phyloP scores from a whole-genome alignment of 306 rosid genomes.

The Acacia crassicarpa region DNA sequence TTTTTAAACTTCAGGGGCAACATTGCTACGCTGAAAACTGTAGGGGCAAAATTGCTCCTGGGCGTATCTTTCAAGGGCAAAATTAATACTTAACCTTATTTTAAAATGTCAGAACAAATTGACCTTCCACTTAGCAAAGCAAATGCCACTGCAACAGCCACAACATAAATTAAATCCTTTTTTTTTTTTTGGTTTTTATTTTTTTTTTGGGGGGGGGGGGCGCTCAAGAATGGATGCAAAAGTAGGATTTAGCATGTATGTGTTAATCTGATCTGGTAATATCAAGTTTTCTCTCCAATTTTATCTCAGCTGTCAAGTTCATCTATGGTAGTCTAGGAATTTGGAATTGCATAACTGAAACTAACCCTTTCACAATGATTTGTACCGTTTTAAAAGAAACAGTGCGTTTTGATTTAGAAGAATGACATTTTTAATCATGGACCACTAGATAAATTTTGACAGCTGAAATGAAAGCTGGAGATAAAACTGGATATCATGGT shows the following conservation, averaged over 20 bases:
- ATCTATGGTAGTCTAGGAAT: neutral
- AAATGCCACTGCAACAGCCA: neutral
- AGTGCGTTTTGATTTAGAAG: neutral
- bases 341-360: neutral
- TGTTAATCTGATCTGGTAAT: neutral
- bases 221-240: neutral
- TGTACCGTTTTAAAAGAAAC: neutral
- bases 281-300: neutral
- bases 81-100: no score
- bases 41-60: no score
- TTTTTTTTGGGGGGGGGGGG: no score
- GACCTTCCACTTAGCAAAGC: neutral
- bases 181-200: no score
- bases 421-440: neutral
- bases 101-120: conserved; percentile 10
- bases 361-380: neutral
- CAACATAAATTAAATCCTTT: neutral
- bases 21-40: no score
- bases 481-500: neutral
- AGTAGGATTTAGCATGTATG: neutral
- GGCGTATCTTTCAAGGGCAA: no score
- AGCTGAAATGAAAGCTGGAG: neutral
- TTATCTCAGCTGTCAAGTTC: neutral
- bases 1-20: no score
- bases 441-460: neutral